Evolutionary conservation across 257 asterid genomes (phyloP).

Genomic region (Nicotiana noctiflora): DNA sequence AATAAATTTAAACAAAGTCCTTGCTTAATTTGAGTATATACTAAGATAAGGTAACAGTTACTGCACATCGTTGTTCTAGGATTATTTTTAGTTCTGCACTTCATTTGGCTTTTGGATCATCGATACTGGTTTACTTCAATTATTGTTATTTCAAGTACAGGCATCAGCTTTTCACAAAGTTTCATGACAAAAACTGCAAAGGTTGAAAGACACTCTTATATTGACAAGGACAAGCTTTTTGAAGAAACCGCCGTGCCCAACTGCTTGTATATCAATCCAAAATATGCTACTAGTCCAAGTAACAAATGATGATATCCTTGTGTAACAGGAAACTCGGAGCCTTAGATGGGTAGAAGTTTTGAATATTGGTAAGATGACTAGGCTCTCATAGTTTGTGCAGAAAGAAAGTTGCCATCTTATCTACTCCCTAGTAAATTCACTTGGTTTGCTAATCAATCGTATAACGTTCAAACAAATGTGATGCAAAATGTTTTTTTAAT

Average conservation of each 20-base stretch:
- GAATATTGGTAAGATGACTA: not conserved
- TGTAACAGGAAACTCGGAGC: not conserved
- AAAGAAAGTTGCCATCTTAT: not conserved
- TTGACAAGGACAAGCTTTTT: not conserved
- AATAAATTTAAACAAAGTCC: too few species aligned
- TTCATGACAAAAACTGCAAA: not conserved
- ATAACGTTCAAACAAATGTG: too few species aligned
- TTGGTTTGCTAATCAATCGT: not conserved
- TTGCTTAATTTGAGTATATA: not conserved
- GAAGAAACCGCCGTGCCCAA: not conserved
- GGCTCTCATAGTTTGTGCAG: not conserved
- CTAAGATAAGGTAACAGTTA: not conserved
- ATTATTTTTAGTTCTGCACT: not conserved
- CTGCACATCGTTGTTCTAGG: not conserved
- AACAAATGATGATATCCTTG: not conserved
- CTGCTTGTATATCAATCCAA: not conserved
- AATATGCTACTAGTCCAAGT: not conserved
- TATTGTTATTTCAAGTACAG: constrained; percentile 2
- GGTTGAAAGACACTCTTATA: not conserved
- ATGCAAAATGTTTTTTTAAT: too few species aligned
- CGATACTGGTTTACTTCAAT: not conserved
- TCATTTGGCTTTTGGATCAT: not conserved
- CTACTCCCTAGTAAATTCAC: not conserved
- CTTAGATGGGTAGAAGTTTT: not conserved
- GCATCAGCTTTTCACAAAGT: constrained; percentile 1